Evolutionary conservation across 768 basidiomycete genomes (phyloP), one percentile per base, ranked within the genome.

Genomic region (Auricularia sp.): DNA sequence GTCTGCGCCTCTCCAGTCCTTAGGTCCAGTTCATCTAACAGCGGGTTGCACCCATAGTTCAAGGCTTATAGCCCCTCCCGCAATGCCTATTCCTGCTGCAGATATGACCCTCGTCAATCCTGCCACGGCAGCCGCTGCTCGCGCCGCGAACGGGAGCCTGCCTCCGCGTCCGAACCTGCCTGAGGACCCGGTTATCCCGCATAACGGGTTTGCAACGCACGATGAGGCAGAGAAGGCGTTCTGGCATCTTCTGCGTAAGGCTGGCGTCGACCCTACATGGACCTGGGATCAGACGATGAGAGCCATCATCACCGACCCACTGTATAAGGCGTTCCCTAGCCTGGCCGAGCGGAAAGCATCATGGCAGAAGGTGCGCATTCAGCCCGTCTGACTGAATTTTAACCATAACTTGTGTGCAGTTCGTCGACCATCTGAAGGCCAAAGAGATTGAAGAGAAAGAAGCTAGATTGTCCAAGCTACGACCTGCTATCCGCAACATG

Each of bases 211-310:
- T 70, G 69, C 82, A 56, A 96, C 91, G 4, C 75, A 86, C 11
- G 91, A 92, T 70, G 93, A 97, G 70, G 94, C 93, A 24, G 94
- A 97, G 75, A 90, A 91, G 72, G 97, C 95, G 13, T 99, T 99
- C 75, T 85, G 87, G 71, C 91, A 91, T 77, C 79, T 99, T 65
- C 77, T 99, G 69, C 83, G 88, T 70, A 93, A 92, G 77, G 89
- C 91, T 58, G 92, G 92, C 37, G 90, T 98, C 54, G 92, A 93
- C 75, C 86, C 89, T 56, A 87, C 83, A 68, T 98, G 92, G 91
- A 93, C 93, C 42, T 99, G 97, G 97, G 97, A 99, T 75, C 87
- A 92, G 78, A 94, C 94, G 63, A 97, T 98, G 92, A 85, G 95
- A 73, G 90, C 92, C 70, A 94, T 97, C 75, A 96, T 99, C 76